Evolutionary conservation across 768 basidiomycete genomes (phyloP).

Genomic region (Lentinula boryana): DNA sequence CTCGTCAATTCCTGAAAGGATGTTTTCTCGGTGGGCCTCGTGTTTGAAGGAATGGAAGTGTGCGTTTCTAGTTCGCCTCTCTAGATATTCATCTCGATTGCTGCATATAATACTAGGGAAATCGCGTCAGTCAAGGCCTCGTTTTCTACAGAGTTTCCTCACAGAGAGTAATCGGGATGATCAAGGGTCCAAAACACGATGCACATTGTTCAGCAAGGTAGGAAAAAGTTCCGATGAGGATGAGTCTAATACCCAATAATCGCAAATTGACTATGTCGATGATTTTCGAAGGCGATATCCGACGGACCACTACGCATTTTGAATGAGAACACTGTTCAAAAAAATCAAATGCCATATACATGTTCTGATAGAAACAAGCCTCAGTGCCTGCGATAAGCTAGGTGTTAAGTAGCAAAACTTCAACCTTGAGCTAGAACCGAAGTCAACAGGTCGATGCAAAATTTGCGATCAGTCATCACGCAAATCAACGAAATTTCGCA

Average conservation of each 20-base stretch:
- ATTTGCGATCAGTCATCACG: too few species aligned
- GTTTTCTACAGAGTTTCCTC: conserved; percentile 23
- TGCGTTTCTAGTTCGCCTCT: conserved; percentile 60
- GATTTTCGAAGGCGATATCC: not conserved
- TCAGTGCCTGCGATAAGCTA: not conserved
- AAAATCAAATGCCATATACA: not conserved
- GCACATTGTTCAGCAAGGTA: conserved; percentile 47
- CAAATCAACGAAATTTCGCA: not conserved
- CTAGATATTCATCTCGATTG: conserved; percentile 73
- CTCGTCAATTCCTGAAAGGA: conserved; percentile 73
- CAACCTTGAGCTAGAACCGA: conserved; percentile 1
- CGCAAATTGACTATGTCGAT: not conserved
- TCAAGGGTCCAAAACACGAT: conserved; percentile 74
- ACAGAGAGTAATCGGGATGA: conserved; percentile 77
- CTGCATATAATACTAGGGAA: conserved; percentile 57
- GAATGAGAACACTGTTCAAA: not conserved
- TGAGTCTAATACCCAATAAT: not conserved
- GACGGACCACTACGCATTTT: not conserved
- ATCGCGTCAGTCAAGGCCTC: conserved; percentile 6
- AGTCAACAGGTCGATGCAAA: not conserved
- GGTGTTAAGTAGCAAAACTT: not conserved
- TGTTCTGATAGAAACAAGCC: not conserved
- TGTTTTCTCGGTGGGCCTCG: conserved; percentile 17
- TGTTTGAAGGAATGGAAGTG: conserved; percentile 62
- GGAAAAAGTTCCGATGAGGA: not conserved